These are phyloP conservation scores for Coniochaeta pulveracea DNA, from an alignment of 2,329 filamentous ascomycete species.

Conservation along the genomic window DNA sequence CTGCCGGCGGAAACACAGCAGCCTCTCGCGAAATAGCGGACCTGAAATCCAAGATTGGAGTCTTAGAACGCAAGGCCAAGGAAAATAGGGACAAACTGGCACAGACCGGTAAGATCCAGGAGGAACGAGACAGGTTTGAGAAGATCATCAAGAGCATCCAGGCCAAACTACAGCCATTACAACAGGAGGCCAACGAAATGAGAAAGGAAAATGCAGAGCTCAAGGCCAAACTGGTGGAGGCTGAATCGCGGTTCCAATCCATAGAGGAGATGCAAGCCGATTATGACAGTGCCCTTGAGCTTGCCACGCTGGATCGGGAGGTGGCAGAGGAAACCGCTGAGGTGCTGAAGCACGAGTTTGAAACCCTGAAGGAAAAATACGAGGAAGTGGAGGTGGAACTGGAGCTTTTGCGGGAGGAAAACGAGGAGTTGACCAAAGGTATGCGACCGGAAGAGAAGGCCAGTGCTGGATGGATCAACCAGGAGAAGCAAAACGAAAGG, in stretches of 20 bases:
- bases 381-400: slow-evolving; percentile 84
- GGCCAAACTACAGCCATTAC: slow-evolving; percentile 74
- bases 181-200: too few relatives aligned
- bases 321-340: slow-evolving; percentile 94
- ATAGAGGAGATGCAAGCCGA: slow-evolving; percentile 70
- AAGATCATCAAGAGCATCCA: slow-evolving; percentile 84
- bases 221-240: slow-evolving; percentile 67
- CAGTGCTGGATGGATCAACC: slow-evolving; percentile 78
- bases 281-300: slow-evolving; percentile 74
- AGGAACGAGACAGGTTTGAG: slow-evolving; percentile 69
- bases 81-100: slow-evolving; percentile 84
- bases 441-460: slow-evolving; percentile 83
- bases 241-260: slow-evolving; percentile 55
- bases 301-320: slow-evolving; percentile 81
- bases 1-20: slow-evolving; percentile 34
- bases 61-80: slow-evolving; percentile 75
- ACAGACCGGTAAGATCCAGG: slow-evolving; percentile 61
- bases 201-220: slow-evolving; percentile 64
- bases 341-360: slow-evolving; percentile 67
- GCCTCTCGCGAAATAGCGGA: slow-evolving; percentile 67
- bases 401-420: slow-evolving; percentile 80
- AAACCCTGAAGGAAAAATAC: slow-evolving; percentile 59
- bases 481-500: slow-evolving; percentile 83
- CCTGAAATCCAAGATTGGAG: slow-evolving; percentile 73
- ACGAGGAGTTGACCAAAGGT: slow-evolving; percentile 68